A percentile compares a stretch with the other conserved stretches of the same genome.
These are phyloP conservation scores for Pestalotiopsis sp. DNA, from an alignment of 2,329 filamentous ascomycete genomes.

Conservation along the genomic window DNA sequence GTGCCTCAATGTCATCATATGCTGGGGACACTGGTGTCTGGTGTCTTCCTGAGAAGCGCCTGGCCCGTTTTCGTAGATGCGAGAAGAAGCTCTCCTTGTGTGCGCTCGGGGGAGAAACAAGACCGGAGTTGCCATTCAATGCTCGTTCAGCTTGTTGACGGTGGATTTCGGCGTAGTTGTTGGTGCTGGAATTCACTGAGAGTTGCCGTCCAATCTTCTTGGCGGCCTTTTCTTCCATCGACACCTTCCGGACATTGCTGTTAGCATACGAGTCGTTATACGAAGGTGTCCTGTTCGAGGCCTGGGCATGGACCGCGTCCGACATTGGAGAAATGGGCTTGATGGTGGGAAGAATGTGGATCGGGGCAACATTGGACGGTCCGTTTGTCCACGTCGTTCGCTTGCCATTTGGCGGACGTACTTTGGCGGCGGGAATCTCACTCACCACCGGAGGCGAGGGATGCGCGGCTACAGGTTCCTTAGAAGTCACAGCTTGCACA, in stretches of 20 bases:
- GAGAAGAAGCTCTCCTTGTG: conserved; percentile 98
- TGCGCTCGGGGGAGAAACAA: conserved; percentile 75
- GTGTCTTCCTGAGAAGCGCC: conserved; percentile 89
- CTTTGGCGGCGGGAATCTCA: conserved; percentile 47
- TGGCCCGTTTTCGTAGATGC: conserved; percentile 89
- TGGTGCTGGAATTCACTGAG: conserved; percentile 88
- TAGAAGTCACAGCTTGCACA: conserved; percentile 44
- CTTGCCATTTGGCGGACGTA: conserved; percentile 67
- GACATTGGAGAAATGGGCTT: conserved; percentile 95
- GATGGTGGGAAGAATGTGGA: conserved; percentile 94
- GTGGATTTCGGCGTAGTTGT: conserved; percentile 89
- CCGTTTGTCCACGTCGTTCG: conserved; percentile 94
- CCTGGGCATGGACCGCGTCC: conserved; percentile 88
- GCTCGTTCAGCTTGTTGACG: conserved; percentile 90
- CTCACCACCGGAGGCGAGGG: conserved; percentile 31
- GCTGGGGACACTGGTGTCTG: conserved; percentile 78
- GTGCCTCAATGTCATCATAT: conserved; percentile 89
- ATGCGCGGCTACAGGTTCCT: conserved; percentile 46
- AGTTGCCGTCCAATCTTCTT: conserved; percentile 97
- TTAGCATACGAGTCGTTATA: conserved; percentile 53
- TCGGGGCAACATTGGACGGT: conserved; percentile 78
- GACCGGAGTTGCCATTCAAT: conserved; percentile 77
- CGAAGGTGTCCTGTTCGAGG: conserved; percentile 64
- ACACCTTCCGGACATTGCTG: conserved; percentile 38
- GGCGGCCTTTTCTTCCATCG: conserved; percentile 65